These are phyloP conservation scores for Thuja plicata DNA, from an alignment of 83 land plant species.

Conservation along the genomic window DNA sequence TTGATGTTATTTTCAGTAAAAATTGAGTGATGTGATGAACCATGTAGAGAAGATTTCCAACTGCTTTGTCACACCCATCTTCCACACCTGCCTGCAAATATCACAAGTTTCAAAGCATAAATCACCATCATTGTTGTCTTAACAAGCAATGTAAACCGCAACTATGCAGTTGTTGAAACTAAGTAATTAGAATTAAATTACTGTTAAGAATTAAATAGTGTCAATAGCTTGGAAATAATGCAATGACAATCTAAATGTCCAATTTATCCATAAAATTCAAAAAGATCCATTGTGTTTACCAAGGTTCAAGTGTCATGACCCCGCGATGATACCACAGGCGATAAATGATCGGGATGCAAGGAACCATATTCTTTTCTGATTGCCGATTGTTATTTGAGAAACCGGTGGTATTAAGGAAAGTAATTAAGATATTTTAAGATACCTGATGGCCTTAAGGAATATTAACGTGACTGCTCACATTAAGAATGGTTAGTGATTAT, in stretches of 20 bases:
- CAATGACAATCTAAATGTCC: neutral
- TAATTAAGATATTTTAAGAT: too few species aligned
- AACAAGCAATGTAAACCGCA: neutral
- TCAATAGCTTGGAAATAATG: too few species aligned
- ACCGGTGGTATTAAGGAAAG: too few species aligned
- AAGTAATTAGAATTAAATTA: neutral
- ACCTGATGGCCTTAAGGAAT: too few species aligned
- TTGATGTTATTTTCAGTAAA: neutral
- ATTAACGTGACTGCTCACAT: too few species aligned
- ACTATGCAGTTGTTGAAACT: neutral
- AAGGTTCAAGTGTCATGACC: neutral
- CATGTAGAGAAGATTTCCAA: constrained; percentile 84
- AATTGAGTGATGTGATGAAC: constrained; percentile 29
- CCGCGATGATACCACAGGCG: too few species aligned
- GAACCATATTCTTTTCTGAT: too few species aligned
- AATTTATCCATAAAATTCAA: neutral
- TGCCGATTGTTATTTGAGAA: too few species aligned
- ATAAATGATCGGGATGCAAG: too few species aligned
- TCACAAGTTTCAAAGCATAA: neutral
- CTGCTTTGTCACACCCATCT: constrained; percentile 55
- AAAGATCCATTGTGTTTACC: neutral
- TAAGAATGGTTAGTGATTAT: too few species aligned
- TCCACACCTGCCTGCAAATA: constrained; percentile 49
- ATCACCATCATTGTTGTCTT: neutral
- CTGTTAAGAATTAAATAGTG: too few species aligned